Base-by-base conservation (phyloP, 2,329 filamentous ascomycete genomes). In the Penicillium corylophilum region DNA sequence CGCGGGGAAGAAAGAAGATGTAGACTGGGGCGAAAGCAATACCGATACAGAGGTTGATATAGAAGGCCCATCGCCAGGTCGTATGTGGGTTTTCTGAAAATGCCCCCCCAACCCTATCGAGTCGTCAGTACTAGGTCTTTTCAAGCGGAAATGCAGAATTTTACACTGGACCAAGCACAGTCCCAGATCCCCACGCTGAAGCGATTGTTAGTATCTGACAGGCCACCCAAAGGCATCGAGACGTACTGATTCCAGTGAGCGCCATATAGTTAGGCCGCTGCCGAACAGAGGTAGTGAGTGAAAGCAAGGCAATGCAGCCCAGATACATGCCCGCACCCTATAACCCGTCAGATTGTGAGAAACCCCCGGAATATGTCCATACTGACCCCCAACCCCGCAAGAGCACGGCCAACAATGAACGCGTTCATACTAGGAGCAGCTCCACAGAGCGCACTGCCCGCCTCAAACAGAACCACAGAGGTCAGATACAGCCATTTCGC, bases 1-100 rank as follows among this genome's bases (percentile, higher is more conserved):
- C 55, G 5, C 50, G 52, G 28, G 66, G 73, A 0, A 82, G 69
- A 6, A 75, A 58, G 54, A 78, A 75, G 24, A 82, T 22, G 22
- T 76, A 72, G 23, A 75, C 69, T 0, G 79, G 75, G 3, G 73
- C 63, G 26, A 71, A 68, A 7, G 73, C 60, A 7, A 68, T 80
- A 0, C 79, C 72, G 42, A 79, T 66, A 31, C 71, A 63, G 0
- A 84, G 70, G 57, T 84, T 85, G 68, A 85, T 78, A 59, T 85
- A 85, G 59, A 81, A 80, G 0, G 71, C 72, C 70, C 69, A 73
- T 35, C 66, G 61, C 70, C 70, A 73, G 7, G 53, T 56, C 5
- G 53, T 23, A 22, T 51, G 36, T 3, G 9, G 7, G 20, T 57
- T 65, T 18, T 65, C 57, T 7, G 64, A 51, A 45, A 74, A 73